Evolutionary conservation across 2,329 filamentous ascomycete genomes (phyloP).

Genomic region (Sphaerulina vaccinii): DNA sequence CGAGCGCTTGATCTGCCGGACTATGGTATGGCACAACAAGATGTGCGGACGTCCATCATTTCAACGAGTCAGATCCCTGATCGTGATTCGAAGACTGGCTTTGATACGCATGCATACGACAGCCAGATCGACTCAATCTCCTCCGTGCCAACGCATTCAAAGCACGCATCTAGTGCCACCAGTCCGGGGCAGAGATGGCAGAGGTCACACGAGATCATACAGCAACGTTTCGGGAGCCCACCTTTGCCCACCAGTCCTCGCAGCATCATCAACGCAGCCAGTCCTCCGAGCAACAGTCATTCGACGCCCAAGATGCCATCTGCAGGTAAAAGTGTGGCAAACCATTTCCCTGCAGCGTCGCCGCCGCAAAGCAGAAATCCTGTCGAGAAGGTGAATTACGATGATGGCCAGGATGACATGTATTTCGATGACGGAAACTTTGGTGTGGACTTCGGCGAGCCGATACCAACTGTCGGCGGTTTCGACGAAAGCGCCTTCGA

Average conservation of each 20-base stretch:
- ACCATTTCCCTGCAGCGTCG: conserved; percentile 1
- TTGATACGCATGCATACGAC: not conserved
- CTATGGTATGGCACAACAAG: not conserved
- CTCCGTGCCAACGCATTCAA: not conserved
- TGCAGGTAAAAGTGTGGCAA: not conserved
- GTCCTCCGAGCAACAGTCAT: not conserved
- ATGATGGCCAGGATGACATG: conserved; percentile 32
- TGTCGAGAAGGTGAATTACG: not conserved
- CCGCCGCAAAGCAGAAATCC: not conserved
- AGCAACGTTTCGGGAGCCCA: conserved; percentile 4
- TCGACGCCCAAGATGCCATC: not conserved
- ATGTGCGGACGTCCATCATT: not conserved
- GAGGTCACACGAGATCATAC: not conserved
- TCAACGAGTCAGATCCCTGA: not conserved
- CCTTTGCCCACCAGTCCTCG: not conserved
- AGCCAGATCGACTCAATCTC: not conserved
- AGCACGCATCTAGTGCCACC: not conserved
- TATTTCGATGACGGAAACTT: conserved; percentile 41
- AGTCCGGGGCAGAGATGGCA: not conserved
- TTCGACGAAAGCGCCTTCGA: conserved; percentile 42
- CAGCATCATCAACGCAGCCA: not conserved
- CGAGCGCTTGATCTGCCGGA: not conserved
- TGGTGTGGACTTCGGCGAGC: conserved; percentile 30
- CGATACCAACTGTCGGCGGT: not conserved
- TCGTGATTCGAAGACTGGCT: not conserved